phyloP scores from a whole-genome alignment of 768 basidiomycete species.

The Trametes gibbosa region DNA sequence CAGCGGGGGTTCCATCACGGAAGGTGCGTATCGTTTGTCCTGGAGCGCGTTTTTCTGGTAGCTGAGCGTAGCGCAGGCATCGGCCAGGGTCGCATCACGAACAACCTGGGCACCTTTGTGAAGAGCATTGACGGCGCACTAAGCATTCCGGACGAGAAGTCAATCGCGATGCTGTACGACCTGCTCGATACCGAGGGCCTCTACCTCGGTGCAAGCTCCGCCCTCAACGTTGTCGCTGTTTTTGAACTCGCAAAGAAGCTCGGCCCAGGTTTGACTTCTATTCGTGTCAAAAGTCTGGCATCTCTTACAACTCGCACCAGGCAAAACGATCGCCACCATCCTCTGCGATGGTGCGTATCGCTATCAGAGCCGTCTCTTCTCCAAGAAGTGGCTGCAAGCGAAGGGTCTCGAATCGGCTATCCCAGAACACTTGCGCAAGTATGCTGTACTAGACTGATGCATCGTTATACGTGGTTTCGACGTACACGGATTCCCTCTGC shows the following conservation, averaged over 20 bases:
- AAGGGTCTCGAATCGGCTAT: constrained; percentile 80
- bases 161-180: constrained; percentile 92
- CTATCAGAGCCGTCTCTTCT: constrained; percentile 95
- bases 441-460: constrained; percentile 72
- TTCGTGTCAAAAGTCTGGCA: not conserved
- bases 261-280: constrained; percentile 62
- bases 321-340: constrained; percentile 82
- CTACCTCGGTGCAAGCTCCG: constrained; percentile 92
- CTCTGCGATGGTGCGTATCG: constrained; percentile 96
- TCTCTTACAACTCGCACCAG: constrained; percentile 36
- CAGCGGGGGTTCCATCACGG: constrained; percentile 85
- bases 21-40: constrained; percentile 50
- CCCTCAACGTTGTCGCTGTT: constrained; percentile 93
- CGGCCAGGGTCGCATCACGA: constrained; percentile 93
- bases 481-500: not conserved
- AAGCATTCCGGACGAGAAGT: constrained; percentile 82
- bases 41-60: not conserved
- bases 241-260: constrained; percentile 82
- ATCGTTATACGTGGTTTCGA: not conserved
- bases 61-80: constrained; percentile 56
- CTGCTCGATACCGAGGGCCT: constrained; percentile 89
- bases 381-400: constrained; percentile 82
- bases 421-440: constrained; percentile 83
- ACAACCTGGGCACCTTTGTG: constrained; percentile 84
- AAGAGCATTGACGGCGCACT: constrained; percentile 78